Percentiles rank a stretch among this genome's conserved stretches.
Evolutionary conservation across 163 green algal species (phyloP).

Genomic region (Prototheca cutis): DNA sequence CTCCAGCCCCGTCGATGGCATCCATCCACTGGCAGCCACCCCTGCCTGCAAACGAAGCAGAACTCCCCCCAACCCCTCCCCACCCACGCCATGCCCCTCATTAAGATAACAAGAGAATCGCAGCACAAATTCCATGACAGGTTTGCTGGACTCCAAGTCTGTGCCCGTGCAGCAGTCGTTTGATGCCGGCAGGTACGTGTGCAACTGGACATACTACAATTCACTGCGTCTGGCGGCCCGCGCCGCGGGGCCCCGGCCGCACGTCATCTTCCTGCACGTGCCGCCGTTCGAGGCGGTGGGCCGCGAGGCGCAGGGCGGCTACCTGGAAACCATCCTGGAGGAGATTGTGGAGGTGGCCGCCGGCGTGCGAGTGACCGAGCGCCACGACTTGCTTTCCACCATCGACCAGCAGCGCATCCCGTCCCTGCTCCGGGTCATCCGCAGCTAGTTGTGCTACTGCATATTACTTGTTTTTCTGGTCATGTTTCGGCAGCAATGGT

Average conservation of each 20-base stretch:
- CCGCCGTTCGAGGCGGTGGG: background rate
- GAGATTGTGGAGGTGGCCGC: background rate
- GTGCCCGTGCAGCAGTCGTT: constrained; percentile 18
- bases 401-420: background rate
- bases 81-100: background rate
- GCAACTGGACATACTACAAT: constrained; percentile 36
- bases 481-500: too few relatives aligned
- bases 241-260: background rate
- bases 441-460: too few relatives aligned
- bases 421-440: background rate
- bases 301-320: background rate
- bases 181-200: constrained; percentile 48
- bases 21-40: too few relatives aligned
- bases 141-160: constrained; percentile 8
- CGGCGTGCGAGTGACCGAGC: background rate
- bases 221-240: background rate
- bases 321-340: background rate
- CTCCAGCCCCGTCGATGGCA: too few relatives aligned
- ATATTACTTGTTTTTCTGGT: too few relatives aligned
- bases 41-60: too few relatives aligned
- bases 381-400: background rate
- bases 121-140: too few relatives aligned
- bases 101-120: too few relatives aligned
- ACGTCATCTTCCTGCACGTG: constrained; percentile 5
- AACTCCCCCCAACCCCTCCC: background rate